A percentile compares a stretch with the other conserved stretches of the same genome.
These are phyloP conservation scores for Phanerochaete sordida DNA, from an alignment of 768 basidiomycete genomes.

Conservation along the genomic window DNA sequence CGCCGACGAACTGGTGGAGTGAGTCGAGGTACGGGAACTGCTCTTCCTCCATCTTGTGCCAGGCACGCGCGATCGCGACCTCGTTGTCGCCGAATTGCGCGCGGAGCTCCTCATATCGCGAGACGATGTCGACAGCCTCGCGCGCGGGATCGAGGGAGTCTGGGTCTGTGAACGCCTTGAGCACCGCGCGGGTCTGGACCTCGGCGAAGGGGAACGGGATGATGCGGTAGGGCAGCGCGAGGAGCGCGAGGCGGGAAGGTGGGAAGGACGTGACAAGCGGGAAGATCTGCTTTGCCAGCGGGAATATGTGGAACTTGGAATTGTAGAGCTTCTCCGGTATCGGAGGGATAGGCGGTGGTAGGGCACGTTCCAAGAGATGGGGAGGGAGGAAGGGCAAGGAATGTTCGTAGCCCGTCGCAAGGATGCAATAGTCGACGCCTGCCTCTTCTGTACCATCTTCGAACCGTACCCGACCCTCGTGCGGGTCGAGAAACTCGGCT, in stretches of 20 bases:
- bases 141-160: conserved; percentile 41
- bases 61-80: conserved; percentile 45
- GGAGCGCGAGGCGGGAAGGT: conserved; percentile 54
- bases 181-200: conserved; percentile 65
- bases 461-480: conserved; percentile 45
- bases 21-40: conserved; percentile 70
- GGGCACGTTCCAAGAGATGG: conserved; percentile 28
- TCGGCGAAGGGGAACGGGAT: conserved; percentile 78
- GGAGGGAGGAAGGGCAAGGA: conserved; percentile 55
- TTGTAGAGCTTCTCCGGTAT: conserved; percentile 45
- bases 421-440: conserved; percentile 57
- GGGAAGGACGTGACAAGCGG: conserved; percentile 50
- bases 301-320: conserved; percentile 64
- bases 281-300: conserved; percentile 68
- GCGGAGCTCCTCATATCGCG: conserved; percentile 44
- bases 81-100: conserved; percentile 29
- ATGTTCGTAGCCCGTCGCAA: conserved; percentile 75
- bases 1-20: conserved; percentile 46
- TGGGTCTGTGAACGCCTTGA: conserved; percentile 53
- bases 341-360: conserved; percentile 45
- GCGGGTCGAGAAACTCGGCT: conserved; percentile 34
- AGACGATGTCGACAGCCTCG: conserved; percentile 47
- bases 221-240: conserved; percentile 42
- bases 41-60: conserved; percentile 47
- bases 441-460: conserved; percentile 54